Percentiles rank a stretch among this genome's conserved stretches.
phyloP scores from a whole-genome alignment of 2,329 filamentous ascomycete genomes.

The Phialophora expanda region DNA sequence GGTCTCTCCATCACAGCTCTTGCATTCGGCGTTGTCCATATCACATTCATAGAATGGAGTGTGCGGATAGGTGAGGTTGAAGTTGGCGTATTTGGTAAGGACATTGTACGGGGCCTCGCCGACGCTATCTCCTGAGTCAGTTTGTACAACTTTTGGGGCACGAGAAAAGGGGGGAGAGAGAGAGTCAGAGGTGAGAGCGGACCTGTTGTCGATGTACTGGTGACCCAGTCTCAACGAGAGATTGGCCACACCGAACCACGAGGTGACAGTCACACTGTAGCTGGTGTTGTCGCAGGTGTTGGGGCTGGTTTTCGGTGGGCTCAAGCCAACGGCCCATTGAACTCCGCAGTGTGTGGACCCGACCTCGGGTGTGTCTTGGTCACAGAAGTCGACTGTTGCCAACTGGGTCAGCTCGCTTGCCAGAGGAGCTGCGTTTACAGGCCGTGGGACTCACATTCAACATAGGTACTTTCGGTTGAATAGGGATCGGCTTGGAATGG shows the following conservation, averaged over 20 bases:
- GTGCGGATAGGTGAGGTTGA: slow-evolving; percentile 32
- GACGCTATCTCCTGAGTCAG: slow-evolving; percentile 20
- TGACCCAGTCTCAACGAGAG: slow-evolving; percentile 34
- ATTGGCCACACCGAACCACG: slow-evolving; percentile 33
- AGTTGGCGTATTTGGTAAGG: slow-evolving; percentile 33
- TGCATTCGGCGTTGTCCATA: slow-evolving; percentile 29
- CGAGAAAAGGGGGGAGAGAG: neutral
- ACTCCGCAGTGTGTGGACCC: slow-evolving; percentile 33
- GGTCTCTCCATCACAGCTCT: slow-evolving; percentile 26
- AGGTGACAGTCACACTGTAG: slow-evolving; percentile 31
- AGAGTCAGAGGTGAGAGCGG: neutral
- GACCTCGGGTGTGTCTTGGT: slow-evolving; percentile 36
- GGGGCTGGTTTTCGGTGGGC: slow-evolving; percentile 20
- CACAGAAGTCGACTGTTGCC: slow-evolving; percentile 35
- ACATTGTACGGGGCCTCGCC: slow-evolving; percentile 35
- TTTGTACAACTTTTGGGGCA: neutral
- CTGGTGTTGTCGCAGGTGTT: slow-evolving; percentile 33
- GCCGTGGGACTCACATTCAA: slow-evolving; percentile 31
- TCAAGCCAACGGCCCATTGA: slow-evolving; percentile 35
- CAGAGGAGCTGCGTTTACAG: neutral
- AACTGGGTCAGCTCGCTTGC: neutral
- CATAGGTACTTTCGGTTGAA: slow-evolving; percentile 29
- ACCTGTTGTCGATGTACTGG: slow-evolving; percentile 36
- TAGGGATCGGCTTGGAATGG: slow-evolving; percentile 36
- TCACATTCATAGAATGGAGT: slow-evolving; percentile 35